These are phyloP conservation scores for Heterobasidion occidentale DNA, from an alignment of 1,284 basidiomycete genomes.

Conservation along the genomic window DNA sequence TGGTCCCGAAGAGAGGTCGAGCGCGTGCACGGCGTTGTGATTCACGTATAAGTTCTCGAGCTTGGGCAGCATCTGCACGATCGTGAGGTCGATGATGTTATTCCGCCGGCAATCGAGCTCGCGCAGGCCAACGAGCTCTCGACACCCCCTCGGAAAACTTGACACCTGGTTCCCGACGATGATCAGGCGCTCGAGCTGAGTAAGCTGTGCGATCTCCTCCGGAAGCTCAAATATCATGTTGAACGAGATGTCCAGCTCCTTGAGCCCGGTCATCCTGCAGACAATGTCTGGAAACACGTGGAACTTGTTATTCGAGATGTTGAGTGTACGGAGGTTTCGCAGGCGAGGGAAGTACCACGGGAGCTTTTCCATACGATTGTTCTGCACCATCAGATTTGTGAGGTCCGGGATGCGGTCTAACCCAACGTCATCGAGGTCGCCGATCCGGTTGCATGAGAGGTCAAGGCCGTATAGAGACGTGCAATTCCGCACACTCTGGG, in stretches of 20 bases:
- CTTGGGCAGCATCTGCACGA: constrained; percentile 63
- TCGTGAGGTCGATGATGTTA: constrained; percentile 66
- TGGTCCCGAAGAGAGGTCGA: constrained; percentile 72
- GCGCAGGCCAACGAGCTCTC: constrained; percentile 54
- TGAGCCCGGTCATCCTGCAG: constrained; percentile 65
- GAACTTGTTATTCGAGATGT: constrained; percentile 98
- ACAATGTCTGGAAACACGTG: constrained; percentile 74
- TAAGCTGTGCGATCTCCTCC: constrained; percentile 69
- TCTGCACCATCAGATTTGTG: constrained; percentile 74
- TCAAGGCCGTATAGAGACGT: constrained; percentile 78
- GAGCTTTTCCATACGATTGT: constrained; percentile 87
- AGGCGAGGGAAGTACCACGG: constrained; percentile 83
- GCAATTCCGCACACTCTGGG: constrained; percentile 76
- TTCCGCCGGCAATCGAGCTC: constrained; percentile 83
- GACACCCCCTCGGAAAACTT: constrained; percentile 66
- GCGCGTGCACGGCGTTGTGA: constrained; percentile 73
- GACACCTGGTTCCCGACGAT: constrained; percentile 86
- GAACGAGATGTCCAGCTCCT: constrained; percentile 93
- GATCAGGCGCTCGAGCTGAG: constrained; percentile 68
- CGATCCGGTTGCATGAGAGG: constrained; percentile 90
- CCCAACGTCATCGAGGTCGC: constrained; percentile 81
- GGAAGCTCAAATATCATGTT: constrained; percentile 85
- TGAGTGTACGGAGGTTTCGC: constrained; percentile 68
- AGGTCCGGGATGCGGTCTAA: constrained; percentile 77
- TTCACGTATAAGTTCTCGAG: constrained; percentile 69